Evolutionary conservation across 495 filamentous ascomycete genomes (phyloP).

Genomic region (Penicillium psychrofluorescens): DNA sequence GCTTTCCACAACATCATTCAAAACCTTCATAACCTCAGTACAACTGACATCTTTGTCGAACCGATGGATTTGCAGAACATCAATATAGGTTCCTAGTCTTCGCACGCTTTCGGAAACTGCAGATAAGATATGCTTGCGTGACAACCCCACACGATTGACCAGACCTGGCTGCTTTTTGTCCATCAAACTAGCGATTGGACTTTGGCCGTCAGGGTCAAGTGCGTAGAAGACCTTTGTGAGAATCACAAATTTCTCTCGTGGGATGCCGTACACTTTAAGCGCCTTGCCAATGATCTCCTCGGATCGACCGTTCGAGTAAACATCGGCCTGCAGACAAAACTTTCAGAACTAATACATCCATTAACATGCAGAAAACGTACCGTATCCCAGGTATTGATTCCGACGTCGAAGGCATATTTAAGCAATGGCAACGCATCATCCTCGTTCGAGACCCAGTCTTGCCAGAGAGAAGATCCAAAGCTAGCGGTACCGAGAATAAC

Average conservation of each 20-base stretch:
- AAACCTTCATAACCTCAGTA: slow-evolving; percentile 56
- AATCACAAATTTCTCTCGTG: slow-evolving; percentile 67
- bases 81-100: slow-evolving; percentile 52
- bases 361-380: slow-evolving; percentile 20
- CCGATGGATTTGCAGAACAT: slow-evolving; percentile 55
- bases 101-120: slow-evolving; percentile 50
- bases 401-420: slow-evolving; percentile 41
- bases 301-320: slow-evolving; percentile 66
- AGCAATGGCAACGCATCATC: slow-evolving; percentile 40
- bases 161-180: slow-evolving; percentile 37
- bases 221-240: slow-evolving; percentile 70
- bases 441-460: slow-evolving; percentile 48
- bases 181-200: slow-evolving; percentile 21
- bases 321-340: slow-evolving; percentile 33
- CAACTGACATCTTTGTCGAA: slow-evolving; percentile 46
- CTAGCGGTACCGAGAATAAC: slow-evolving; percentile 49
- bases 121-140: slow-evolving; percentile 53
- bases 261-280: slow-evolving; percentile 66
- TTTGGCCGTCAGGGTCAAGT: slow-evolving; percentile 35
- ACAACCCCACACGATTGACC: slow-evolving; percentile 48
- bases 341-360: not conserved
- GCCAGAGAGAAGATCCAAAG: slow-evolving; percentile 43
- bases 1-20: slow-evolving; percentile 52
- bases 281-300: slow-evolving; percentile 74
- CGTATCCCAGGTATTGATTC: slow-evolving; percentile 66